Percentiles rank a stretch among this genome's conserved stretches.
Conservation (phyloP, 2,329 filamentous ascomycete genomes). For the Chaetomium globosum region DNA sequence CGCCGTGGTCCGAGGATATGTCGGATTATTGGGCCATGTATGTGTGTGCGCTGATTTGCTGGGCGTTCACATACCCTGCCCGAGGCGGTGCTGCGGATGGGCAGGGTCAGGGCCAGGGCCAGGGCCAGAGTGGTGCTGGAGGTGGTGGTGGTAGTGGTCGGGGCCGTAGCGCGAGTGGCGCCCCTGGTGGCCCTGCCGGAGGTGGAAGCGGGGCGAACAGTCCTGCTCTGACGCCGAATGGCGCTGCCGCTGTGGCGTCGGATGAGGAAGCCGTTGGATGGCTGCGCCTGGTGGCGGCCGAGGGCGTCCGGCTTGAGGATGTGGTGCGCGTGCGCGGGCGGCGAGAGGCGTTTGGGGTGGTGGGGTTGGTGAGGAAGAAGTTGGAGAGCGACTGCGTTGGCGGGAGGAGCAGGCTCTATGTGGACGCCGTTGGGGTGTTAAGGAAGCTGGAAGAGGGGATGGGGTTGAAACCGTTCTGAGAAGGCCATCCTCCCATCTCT, state of each 20-base stretch:
- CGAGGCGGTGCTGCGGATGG: slow-evolving; percentile 1
- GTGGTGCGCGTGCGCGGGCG: slow-evolving; percentile 45
- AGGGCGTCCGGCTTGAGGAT: slow-evolving; percentile 45
- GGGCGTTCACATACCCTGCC: slow-evolving; percentile 54
- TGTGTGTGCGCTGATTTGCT: slow-evolving; percentile 61
- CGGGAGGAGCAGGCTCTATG: slow-evolving; percentile 52
- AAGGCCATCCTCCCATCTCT: too few relatives aligned
- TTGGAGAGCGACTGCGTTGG: slow-evolving; percentile 56
- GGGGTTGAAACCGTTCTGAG: slow-evolving; percentile 49
- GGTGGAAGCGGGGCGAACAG: neutral
- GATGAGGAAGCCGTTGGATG: slow-evolving; percentile 41
- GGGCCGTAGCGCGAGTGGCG: neutral
- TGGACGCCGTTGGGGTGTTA: slow-evolving; percentile 58
- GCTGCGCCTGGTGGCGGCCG: slow-evolving; percentile 47
- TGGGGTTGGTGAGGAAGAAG: slow-evolving; percentile 52
- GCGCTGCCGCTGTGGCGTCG: neutral
- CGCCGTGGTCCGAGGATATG: slow-evolving; percentile 44
- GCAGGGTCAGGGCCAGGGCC: slow-evolving; percentile 7
- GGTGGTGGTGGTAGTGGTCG: neutral
- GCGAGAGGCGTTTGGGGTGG: slow-evolving; percentile 48
- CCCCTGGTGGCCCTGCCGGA: slow-evolving; percentile 1
- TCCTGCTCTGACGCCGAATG: neutral
- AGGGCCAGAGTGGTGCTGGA: neutral
- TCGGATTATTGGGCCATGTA: slow-evolving; percentile 60
- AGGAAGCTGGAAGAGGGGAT: slow-evolving; percentile 53